Percentiles rank a stretch among this genome's conserved stretches.
Evolutionary conservation across 164 flowering plant species (phyloP).

Genomic region (Paratinospora sagittata): DNA sequence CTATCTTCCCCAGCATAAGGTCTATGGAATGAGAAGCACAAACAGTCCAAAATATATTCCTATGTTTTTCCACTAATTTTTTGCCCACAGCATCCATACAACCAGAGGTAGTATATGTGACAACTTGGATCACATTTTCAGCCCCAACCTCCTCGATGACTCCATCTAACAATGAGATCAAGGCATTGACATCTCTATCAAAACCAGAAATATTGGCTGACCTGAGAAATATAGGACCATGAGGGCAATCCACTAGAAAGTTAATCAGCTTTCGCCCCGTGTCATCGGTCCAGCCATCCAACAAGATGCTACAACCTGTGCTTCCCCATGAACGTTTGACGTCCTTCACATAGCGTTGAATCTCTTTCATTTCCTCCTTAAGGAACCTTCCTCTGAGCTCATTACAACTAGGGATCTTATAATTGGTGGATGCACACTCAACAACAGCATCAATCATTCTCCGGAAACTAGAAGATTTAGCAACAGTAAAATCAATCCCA

Average conservation of each 20-base stretch:
- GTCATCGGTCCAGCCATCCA: slow-evolving; percentile 58
- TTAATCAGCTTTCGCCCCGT: slow-evolving; percentile 36
- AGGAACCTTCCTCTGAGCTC: slow-evolving; percentile 52
- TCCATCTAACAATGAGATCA: slow-evolving; percentile 30
- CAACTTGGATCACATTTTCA: slow-evolving; percentile 54
- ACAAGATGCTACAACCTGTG: slow-evolving; percentile 73
- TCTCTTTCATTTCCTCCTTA: slow-evolving; percentile 34
- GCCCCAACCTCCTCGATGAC: slow-evolving; percentile 51
- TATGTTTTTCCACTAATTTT: slow-evolving; percentile 30
- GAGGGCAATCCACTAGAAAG: slow-evolving; percentile 50
- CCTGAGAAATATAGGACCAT: slow-evolving; percentile 46
- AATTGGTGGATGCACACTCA: slow-evolving; percentile 12
- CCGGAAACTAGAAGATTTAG: slow-evolving; percentile 34
- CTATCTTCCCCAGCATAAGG: slow-evolving; percentile 52
- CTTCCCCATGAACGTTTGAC: slow-evolving; percentile 47
- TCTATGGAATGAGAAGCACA: slow-evolving; percentile 53
- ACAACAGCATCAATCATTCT: slow-evolving; percentile 32
- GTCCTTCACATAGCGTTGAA: slow-evolving; percentile 29
- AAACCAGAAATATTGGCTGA: slow-evolving; percentile 41
- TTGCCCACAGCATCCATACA: slow-evolving; percentile 40
- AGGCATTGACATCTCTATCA: slow-evolving; percentile 25
- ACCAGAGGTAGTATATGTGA: slow-evolving; percentile 31
- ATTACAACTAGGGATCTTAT: slow-evolving; percentile 30
- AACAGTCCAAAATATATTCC: slow-evolving; percentile 43
- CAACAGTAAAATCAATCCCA: slow-evolving; percentile 38